These are phyloP conservation scores for Ceratobasidium sp. DNA, from an alignment of 1,284 basidiomycete genomes.

Conservation along the genomic window DNA sequence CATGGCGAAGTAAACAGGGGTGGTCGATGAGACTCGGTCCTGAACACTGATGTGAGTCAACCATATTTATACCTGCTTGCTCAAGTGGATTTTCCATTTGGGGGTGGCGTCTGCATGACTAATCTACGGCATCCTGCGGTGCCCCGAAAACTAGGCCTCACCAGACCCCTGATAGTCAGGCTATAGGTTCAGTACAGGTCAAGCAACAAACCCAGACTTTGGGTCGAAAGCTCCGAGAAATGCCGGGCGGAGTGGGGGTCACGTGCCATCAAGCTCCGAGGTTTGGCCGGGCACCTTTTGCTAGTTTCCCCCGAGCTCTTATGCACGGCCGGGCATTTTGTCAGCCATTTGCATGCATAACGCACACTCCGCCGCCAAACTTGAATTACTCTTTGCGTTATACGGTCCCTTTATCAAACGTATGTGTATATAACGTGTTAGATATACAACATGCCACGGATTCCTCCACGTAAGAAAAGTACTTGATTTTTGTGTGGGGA, in stretches of 20 bases:
- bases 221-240: neutral
- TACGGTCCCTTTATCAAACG: neutral
- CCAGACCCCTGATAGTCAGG: neutral
- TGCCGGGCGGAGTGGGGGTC: constrained; percentile 5
- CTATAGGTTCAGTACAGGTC: neutral
- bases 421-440: too few species aligned
- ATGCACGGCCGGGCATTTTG: constrained; percentile 1
- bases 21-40: too few species aligned
- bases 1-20: too few species aligned
- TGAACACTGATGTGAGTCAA: too few species aligned
- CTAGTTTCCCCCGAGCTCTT: neutral
- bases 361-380: neutral
- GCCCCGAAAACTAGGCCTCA: too few species aligned
- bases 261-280: constrained; percentile 6
- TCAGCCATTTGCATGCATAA: neutral
- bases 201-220: constrained; percentile 1
- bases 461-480: neutral
- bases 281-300: constrained; percentile 9
- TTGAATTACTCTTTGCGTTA: neutral
- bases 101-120: too few species aligned
- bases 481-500: neutral
- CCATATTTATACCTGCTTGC: too few species aligned
- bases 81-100: too few species aligned
- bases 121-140: too few species aligned
- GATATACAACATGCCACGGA: neutral